Evolutionary conservation across 257 asterid species (phyloP), one percentile per base, ranked within the genome.

Genomic region (Nicotiana otophora): DNA sequence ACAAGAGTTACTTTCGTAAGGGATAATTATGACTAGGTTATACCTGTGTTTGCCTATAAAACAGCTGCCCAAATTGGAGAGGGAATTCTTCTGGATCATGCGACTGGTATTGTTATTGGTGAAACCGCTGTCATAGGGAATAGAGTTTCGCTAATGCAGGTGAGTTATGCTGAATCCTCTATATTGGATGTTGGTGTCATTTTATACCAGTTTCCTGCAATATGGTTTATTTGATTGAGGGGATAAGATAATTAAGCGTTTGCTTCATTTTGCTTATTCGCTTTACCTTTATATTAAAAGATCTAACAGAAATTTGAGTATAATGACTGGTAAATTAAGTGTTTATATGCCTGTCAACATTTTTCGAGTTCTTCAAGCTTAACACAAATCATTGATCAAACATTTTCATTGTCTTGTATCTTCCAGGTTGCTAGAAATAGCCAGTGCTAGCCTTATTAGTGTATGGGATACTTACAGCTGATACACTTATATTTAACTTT

Each of bases 141-240:
- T 80, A 84, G 89, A 82, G 91, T 88, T 69, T 88, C 91, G 3
- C 82, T 88, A 62, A 88, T 88, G 91, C 91, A 88, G 90, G 90
- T 86, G 76, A 34, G 14, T 80, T 74, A 26, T 26, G 62, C 9
- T 31, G 64, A 58, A 48, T 74, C 23, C 62, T 26, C 23, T 74
- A 51, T 4, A 1, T 74, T 48, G 80, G 16, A 15, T 48, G 80
- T 74, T 74, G 5, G 5, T 74, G 42, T 74, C 80, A 51, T 14
- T 23, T 4, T 5, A 26, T 48, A 48, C 39, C 42, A 15, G 16
- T 74, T 16, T 74, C 12, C 42, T 74, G 80, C 23, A 7, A 20
- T 26, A 11, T 48, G 34, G 79, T 26, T 74, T 74, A 48, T 48
- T 20, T 74, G 63, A 74, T 74, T 4, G 80, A 23, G 15, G 62